phyloP scores from a whole-genome alignment of 768 basidiomycete species.

The Phlebiopsis flavidoalba region DNA sequence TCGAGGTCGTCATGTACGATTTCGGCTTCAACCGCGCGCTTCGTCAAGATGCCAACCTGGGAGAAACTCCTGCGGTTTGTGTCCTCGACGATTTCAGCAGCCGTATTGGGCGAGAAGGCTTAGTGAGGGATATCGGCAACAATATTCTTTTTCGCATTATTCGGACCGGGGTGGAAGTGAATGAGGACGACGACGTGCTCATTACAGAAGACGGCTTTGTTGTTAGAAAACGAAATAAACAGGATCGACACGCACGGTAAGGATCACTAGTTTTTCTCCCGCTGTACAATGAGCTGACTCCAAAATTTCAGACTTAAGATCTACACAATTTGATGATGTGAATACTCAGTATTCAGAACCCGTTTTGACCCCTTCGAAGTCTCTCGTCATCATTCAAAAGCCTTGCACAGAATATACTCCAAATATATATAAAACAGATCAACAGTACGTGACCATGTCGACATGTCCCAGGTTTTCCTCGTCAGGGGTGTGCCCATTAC shows the following conservation, averaged over 20 bases:
- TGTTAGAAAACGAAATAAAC: not conserved
- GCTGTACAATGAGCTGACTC: not conserved
- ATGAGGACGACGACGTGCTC: not conserved
- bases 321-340: not conserved
- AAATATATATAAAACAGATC: too few relatives aligned
- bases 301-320: not conserved
- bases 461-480: not conserved
- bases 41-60: not conserved
- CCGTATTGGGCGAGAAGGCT: too few relatives aligned
- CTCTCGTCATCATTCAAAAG: too few relatives aligned
- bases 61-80: not conserved
- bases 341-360: too few relatives aligned
- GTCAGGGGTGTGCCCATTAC: not conserved
- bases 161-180: not conserved
- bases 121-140: not conserved
- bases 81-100: too few relatives aligned
- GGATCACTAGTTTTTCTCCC: not conserved
- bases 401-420: too few relatives aligned
- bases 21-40: not conserved
- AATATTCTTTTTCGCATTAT: not conserved
- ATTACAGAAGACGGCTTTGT: not conserved
- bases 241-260: not conserved
- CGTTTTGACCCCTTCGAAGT: too few relatives aligned
- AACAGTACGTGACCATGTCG: not conserved
- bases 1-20: not conserved